Conservation (phyloP, 176 grass and related monocot species). For the Calamus simplicifolius region DNA sequence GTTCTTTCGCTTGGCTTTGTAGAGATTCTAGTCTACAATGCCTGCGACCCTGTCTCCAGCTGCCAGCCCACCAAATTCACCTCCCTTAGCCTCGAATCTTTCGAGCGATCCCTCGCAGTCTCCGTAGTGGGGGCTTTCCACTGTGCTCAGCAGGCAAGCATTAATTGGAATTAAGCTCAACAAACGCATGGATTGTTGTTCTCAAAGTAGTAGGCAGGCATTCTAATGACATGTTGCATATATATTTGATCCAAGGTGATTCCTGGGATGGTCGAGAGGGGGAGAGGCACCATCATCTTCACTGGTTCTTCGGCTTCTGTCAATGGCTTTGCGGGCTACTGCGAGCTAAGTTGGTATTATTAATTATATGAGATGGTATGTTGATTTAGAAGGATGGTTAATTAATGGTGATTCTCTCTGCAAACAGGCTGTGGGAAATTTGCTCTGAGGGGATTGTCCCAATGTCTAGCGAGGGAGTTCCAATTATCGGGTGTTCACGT, state of each 20-base stretch:
- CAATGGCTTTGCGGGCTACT: constrained; percentile 50
- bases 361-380: neutral
- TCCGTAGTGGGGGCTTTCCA: constrained; percentile 69
- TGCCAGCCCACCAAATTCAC: constrained; percentile 43
- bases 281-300: constrained; percentile 84
- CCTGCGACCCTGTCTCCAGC: constrained; percentile 30
- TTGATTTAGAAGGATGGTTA: neutral
- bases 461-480: constrained; percentile 76
- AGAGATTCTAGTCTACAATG: constrained; percentile 88
- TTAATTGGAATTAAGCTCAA: no score
- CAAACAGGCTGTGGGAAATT: constrained; percentile 76
- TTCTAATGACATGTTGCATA: no score
- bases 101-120: constrained; percentile 55
- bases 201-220: no score
- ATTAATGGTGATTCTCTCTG: neutral
- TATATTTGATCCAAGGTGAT: constrained; percentile 46
- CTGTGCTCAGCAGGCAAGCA: constrained; percentile 65
- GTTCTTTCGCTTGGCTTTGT: constrained; percentile 80
- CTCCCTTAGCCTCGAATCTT: constrained; percentile 38
- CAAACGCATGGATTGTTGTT: no score
- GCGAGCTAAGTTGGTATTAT: constrained; percentile 45
- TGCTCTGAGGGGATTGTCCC: constrained; percentile 66
- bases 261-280: constrained; percentile 73
- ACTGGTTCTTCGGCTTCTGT: constrained; percentile 77
- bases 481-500: constrained; percentile 66